Evolutionary conservation across 768 basidiomycete genomes (phyloP).

Genomic region (Psilocybe tampanensis): DNA sequence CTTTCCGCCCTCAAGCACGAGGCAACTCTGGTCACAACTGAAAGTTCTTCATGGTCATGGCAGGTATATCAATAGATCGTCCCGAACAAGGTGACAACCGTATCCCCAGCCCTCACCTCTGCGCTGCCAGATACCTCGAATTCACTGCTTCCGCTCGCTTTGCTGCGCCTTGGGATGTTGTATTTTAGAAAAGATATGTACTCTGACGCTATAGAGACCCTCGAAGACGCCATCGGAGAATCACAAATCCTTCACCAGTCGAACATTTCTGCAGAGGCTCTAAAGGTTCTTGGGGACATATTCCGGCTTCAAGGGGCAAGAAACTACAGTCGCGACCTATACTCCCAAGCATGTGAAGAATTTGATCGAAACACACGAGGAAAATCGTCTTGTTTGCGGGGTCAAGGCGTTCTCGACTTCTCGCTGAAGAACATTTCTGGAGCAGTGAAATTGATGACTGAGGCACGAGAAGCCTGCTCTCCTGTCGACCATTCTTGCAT

Average conservation of each 20-base stretch:
- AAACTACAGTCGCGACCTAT: background rate
- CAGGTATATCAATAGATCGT: too few relatives aligned
- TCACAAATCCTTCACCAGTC: background rate
- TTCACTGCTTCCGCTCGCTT: background rate
- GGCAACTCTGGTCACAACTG: too few relatives aligned
- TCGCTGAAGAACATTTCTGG: background rate
- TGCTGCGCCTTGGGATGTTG: background rate
- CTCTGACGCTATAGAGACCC: background rate
- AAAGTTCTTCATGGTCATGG: too few relatives aligned
- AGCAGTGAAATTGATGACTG: background rate
- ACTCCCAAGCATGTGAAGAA: background rate
- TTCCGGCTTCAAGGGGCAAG: background rate
- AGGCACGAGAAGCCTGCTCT: background rate
- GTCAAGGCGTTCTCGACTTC: background rate
- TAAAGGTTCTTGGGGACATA: background rate
- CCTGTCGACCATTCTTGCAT: background rate
- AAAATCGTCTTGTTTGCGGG: background rate
- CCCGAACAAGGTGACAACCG: too few relatives aligned
- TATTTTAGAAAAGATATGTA: constrained; percentile 4
- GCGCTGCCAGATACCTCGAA: background rate
- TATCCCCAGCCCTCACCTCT: too few relatives aligned
- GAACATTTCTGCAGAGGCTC: background rate
- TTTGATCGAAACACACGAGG: background rate
- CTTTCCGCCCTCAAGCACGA: too few relatives aligned
- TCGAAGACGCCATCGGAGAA: background rate